Conservation (phyloP, 163 green algal genomes). For the Chloroidium sp. region DNA sequence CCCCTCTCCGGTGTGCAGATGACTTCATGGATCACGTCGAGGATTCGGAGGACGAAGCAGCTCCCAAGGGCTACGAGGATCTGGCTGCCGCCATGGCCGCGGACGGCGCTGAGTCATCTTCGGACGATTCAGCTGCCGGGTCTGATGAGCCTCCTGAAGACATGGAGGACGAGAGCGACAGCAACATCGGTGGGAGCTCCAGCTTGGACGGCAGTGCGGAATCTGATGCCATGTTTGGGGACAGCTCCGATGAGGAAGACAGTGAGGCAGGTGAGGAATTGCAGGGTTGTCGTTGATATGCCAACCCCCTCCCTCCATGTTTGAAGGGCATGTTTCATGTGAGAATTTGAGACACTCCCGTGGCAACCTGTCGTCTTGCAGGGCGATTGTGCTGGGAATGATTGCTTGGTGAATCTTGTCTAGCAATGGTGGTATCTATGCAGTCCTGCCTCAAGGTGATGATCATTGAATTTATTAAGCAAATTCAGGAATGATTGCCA, state of each 20-base stretch:
- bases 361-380: too few species aligned
- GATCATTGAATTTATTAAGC: neutral
- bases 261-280: too few species aligned
- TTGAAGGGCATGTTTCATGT: too few species aligned
- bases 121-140: slow-evolving; percentile 13
- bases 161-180: slow-evolving; percentile 30
- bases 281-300: too few species aligned
- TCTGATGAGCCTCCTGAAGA: slow-evolving; percentile 25
- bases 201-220: neutral
- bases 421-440: too few species aligned
- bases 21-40: slow-evolving; percentile 28
- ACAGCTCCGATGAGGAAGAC: too few species aligned
- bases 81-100: slow-evolving; percentile 31
- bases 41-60: slow-evolving; percentile 34
- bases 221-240: neutral
- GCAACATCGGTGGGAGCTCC: slow-evolving; percentile 15
- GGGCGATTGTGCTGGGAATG: too few species aligned
- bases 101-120: neutral
- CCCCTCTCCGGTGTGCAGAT: slow-evolving; percentile 10
- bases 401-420: too few species aligned
- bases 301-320: too few species aligned
- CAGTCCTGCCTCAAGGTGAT: too few species aligned
- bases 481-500: neutral
- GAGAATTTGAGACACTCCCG: too few species aligned
- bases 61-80: slow-evolving; percentile 27